Percentiles rank a stretch among this genome's conserved stretches.
These are phyloP conservation scores for Gonium pectorale DNA, from an alignment of 139 green algal genomes.

Conservation along the genomic window DNA sequence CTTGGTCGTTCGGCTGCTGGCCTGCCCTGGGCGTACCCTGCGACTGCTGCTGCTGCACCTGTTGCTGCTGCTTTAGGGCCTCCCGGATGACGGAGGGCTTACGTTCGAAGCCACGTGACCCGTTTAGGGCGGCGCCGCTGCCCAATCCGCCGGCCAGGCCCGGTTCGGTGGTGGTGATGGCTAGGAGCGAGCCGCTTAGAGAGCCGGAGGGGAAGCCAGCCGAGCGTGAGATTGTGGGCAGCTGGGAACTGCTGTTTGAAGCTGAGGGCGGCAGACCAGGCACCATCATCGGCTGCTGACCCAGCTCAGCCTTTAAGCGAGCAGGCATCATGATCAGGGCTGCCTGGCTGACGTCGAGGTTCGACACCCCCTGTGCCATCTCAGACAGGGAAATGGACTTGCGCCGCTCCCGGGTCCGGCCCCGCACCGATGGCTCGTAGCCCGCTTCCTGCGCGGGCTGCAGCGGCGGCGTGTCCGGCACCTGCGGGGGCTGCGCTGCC, in stretches of 20 bases:
- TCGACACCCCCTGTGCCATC: not conserved
- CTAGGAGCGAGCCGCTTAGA: not conserved
- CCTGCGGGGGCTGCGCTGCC: not conserved
- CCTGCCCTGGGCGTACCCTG: not conserved
- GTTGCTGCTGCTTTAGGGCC: conserved; percentile 5
- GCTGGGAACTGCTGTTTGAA: not conserved
- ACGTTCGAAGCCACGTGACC: not conserved
- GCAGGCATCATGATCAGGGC: conserved; percentile 35
- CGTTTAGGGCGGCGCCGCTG: not conserved
- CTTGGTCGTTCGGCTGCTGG: not conserved
- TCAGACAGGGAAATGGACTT: conserved; percentile 1
- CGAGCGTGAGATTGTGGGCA: not conserved
- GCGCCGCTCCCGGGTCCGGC: conserved; percentile 27
- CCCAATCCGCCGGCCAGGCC: not conserved
- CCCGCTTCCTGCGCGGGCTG: not conserved
- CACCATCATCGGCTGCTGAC: not conserved
- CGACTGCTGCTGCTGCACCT: not conserved
- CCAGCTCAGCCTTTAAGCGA: not conserved
- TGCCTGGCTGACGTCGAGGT: conserved; percentile 16
- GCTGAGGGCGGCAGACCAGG: no score
- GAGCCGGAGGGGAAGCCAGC: not conserved
- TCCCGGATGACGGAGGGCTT: conserved; percentile 27
- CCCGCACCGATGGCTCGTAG: not conserved
- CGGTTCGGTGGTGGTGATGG: not conserved
- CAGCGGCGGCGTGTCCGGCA: not conserved